Evolutionary conservation across 2,329 filamentous ascomycete genomes (phyloP).

Genomic region (Diaporthe ampelina): DNA sequence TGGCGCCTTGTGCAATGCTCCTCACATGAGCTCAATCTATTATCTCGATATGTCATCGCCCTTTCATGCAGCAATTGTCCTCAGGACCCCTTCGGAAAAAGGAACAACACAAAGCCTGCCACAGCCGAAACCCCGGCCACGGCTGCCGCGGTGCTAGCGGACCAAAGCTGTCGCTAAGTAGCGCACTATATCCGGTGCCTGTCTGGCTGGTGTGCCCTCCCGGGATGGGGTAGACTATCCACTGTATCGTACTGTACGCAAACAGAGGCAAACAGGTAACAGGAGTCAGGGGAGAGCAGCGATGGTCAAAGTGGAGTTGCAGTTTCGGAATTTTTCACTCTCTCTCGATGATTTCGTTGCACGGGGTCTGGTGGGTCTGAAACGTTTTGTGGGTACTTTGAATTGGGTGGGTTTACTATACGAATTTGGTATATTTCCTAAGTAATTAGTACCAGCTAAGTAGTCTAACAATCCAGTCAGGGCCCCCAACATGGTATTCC

Average conservation of each 20-base stretch:
- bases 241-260: conserved; percentile 12
- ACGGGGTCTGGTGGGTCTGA: too few relatives aligned
- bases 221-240: conserved; percentile 4
- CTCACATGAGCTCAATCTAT: background rate
- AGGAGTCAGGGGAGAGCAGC: conserved; percentile 30
- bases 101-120: background rate
- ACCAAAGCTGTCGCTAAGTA: conserved; percentile 6
- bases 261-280: conserved; percentile 20
- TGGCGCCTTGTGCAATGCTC: background rate
- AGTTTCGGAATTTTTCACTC: too few relatives aligned
- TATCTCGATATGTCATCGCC: background rate
- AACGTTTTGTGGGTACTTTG: too few relatives aligned
- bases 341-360: too few relatives aligned
- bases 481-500: too few relatives aligned
- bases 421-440: too few relatives aligned
- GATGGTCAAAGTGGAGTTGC: too few relatives aligned
- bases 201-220: background rate
- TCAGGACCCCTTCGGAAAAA: background rate
- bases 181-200: background rate
- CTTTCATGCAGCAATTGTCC: background rate
- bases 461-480: too few relatives aligned
- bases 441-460: too few relatives aligned
- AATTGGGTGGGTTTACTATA: too few relatives aligned
- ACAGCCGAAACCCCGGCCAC: background rate
- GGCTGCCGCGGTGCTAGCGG: conserved; percentile 21